These are phyloP conservation scores for Delonix regia DNA, from an alignment of 306 rosid genomes.

Conservation along the genomic window DNA sequence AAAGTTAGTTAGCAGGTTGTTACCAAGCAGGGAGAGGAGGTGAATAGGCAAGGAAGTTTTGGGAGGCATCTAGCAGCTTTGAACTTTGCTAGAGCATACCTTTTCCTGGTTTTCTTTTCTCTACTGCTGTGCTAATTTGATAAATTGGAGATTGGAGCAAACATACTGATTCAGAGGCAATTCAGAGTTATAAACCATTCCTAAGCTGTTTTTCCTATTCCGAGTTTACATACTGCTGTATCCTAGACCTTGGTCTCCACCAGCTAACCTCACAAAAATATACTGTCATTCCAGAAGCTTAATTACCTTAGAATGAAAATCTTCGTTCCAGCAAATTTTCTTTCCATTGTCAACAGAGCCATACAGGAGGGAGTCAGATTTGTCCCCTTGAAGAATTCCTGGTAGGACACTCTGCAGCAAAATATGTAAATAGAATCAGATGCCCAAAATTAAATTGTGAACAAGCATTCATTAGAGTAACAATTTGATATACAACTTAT, in stretches of 20 bases:
- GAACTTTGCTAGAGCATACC: not conserved
- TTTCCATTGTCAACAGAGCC: conserved; percentile 99
- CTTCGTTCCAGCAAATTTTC: conserved; percentile 97
- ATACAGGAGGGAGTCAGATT: conserved; percentile 92
- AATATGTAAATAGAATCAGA: conserved; percentile 26
- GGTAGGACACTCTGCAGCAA: conserved; percentile 91
- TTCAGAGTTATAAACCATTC: not conserved
- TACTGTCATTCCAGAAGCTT: conserved; percentile 25
- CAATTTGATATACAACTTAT: conserved; percentile 4
- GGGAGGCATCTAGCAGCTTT: not conserved
- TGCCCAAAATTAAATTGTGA: conserved; percentile 9
- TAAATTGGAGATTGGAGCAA: not conserved
- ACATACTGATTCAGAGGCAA: not conserved
- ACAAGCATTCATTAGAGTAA: not conserved
- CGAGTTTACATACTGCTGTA: not conserved
- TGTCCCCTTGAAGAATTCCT: conserved; percentile 99
- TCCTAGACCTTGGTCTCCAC: not conserved
- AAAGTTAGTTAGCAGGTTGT: not conserved
- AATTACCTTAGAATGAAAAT: conserved; percentile 92
- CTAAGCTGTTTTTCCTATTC: not conserved
- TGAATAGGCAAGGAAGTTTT: not conserved
- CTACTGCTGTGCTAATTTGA: not conserved
- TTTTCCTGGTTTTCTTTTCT: not conserved
- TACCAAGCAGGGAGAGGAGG: not conserved
- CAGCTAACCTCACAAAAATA: conserved; percentile 10